Evolutionary conservation across 2,329 filamentous ascomycete species (phyloP).

Genomic region (Alternaria brassicicola): DNA sequence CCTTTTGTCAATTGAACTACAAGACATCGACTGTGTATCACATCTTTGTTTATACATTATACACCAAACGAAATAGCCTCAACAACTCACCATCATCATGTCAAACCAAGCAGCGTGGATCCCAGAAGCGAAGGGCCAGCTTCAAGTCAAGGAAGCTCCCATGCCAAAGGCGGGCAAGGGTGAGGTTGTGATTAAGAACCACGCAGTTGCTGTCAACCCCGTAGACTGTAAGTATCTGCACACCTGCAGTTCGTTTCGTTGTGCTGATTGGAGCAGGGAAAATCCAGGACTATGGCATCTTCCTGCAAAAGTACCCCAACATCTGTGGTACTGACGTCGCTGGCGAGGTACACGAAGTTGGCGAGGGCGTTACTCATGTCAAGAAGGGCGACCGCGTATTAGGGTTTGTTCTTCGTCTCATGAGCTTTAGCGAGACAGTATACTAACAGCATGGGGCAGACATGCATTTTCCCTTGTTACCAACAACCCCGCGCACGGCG

Average conservation of each 20-base stretch:
- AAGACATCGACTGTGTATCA: background rate
- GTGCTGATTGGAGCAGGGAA: slow-evolving; percentile 32
- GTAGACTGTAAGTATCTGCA: slow-evolving; percentile 33
- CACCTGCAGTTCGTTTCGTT: background rate
- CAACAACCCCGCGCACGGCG: slow-evolving; percentile 30
- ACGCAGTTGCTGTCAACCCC: slow-evolving; percentile 44
- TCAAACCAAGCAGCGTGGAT: slow-evolving; percentile 45
- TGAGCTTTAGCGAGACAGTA: background rate
- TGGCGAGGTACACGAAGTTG: slow-evolving; percentile 55
- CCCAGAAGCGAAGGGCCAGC: slow-evolving; percentile 34
- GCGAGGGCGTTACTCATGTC: slow-evolving; percentile 53
- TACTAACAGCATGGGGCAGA: slow-evolving; percentile 16
- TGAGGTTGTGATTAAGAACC: slow-evolving; percentile 44
- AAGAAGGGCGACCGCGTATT: slow-evolving; percentile 55
- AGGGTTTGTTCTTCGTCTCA: slow-evolving; percentile 30
- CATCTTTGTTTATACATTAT: background rate
- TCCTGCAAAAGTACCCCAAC: slow-evolving; percentile 44
- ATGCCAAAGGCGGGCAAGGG: slow-evolving; percentile 36
- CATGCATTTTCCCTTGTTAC: slow-evolving; percentile 36
- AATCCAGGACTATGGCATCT: slow-evolving; percentile 43
- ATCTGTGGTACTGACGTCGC: slow-evolving; percentile 53
- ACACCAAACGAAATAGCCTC: background rate
- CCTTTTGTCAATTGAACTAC: background rate
- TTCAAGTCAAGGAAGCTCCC: slow-evolving; percentile 40
- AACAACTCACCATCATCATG: slow-evolving; percentile 20